Evolutionary conservation across 495 filamentous ascomycete species (phyloP), one percentile per base, ranked within the genome.

Genomic region (Penicillium bovifimosum): DNA sequence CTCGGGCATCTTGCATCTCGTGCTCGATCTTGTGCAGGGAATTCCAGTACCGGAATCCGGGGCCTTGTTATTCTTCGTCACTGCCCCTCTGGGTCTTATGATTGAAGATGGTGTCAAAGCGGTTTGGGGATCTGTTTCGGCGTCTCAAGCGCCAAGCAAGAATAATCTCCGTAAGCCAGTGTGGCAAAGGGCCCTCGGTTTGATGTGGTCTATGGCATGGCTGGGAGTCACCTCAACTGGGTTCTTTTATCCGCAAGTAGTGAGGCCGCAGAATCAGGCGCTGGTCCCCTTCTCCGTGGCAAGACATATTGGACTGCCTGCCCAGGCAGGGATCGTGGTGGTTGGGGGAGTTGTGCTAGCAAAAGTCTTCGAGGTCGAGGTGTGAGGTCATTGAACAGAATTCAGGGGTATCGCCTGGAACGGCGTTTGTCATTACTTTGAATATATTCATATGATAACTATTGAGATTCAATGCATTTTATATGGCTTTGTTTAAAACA

Each of bases 31-130:
- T n/a, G 60, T 66, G 11, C 46, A 60, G 27, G 65, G 70, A 9
- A 53, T 61, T 0, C 51, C 61, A 6, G 44, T 56, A 6, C 47
- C 52, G 10, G 47, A 60, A 28, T 64, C 67, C 7, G 60, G 62
- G 6, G 58, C 54, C 9, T 47, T 70, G 26, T 47, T 59, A 24
- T 73, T 73, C 36, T 76, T 76, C 36, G 20, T 48, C 10, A 35
- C 54, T 14, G 65, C 67, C 31, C 60, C 63, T 5, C 11, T 76
- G 11, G 71, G 60, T 2, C 48, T 68, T 0, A 50, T 66, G 46
- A 54, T 59, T 20, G 60, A 62, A 51, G 68, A 68, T 55, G 51
- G 43, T n/a, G 40, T 70, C 32, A 63, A 62, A 47, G 40, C 9
- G 3, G 6, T 54, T 7, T 64, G 54, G 55, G 43, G 14, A 44